phyloP scores from a whole-genome alignment of 2,329 filamentous ascomycete species.

The Calonectria hawksworthii region DNA sequence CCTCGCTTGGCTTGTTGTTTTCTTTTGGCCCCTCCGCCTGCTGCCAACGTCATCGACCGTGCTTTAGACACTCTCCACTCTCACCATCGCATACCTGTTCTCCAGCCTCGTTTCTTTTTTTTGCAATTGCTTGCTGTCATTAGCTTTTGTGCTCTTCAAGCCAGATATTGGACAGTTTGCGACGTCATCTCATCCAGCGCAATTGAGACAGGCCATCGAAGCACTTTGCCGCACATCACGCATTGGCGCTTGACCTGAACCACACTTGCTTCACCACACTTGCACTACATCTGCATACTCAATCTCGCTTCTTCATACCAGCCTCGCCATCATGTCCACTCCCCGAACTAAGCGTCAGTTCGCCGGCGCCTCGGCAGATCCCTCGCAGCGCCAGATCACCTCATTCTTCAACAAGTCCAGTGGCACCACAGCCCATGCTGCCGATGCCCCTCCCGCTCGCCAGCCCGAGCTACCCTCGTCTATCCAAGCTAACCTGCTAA shows the following conservation, averaged over 20 bases:
- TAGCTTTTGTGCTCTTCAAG: background rate
- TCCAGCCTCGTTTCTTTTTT: background rate
- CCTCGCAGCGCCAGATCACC: constrained; percentile 73
- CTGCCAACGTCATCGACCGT: constrained; percentile 28
- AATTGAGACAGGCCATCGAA: constrained; percentile 3
- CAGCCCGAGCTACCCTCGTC: constrained; percentile 71
- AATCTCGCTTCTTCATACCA: constrained; percentile 7
- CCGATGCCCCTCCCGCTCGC: constrained; percentile 41
- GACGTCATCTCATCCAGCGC: constrained; percentile 24
- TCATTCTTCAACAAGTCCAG: constrained; percentile 68
- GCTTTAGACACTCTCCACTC: constrained; percentile 38
- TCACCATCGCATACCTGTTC: background rate
- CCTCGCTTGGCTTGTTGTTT: constrained; percentile 12
- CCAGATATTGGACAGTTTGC: background rate
- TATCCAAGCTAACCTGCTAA: constrained; percentile 87
- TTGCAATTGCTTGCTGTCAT: background rate
- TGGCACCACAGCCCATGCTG: constrained; percentile 43
- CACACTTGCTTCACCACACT: background rate
- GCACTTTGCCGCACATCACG: background rate
- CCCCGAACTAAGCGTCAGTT: constrained; percentile 73
- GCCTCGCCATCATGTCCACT: constrained; percentile 60
- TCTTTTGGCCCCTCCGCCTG: background rate
- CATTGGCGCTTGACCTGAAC: background rate
- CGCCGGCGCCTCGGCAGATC: constrained; percentile 70
- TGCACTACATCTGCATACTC: background rate